Conservation (phyloP, 2,329 filamentous ascomycete genomes). For the Drechmeria coniospora region DNA sequence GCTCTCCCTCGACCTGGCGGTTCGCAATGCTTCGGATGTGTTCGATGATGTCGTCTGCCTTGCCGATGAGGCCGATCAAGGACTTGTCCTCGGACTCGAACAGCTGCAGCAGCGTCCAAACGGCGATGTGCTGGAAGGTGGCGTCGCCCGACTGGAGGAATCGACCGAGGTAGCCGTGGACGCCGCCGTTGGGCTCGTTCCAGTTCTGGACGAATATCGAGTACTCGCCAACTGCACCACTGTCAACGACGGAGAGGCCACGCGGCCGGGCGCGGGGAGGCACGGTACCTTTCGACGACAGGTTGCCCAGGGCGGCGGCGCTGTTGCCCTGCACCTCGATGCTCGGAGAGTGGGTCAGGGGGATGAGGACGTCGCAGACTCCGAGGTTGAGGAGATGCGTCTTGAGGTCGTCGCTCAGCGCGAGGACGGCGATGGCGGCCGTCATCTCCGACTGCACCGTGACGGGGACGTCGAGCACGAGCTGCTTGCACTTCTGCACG, state of each 20-base stretch:
- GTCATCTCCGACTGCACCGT: slow-evolving; percentile 99
- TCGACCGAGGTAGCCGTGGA: slow-evolving; percentile 84
- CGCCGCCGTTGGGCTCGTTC: slow-evolving; percentile 81
- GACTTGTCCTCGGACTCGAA: slow-evolving; percentile 88
- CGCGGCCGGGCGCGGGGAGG: not conserved
- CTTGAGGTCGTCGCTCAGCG: slow-evolving; percentile 90
- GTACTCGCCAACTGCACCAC: slow-evolving; percentile 70
- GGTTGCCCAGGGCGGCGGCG: slow-evolving; percentile 83
- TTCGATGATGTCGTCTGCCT: slow-evolving; percentile 78
- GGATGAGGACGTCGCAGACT: slow-evolving; percentile 92
- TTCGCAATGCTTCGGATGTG: slow-evolving; percentile 88
- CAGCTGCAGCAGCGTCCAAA: slow-evolving; percentile 91
- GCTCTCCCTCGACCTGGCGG: slow-evolving; percentile 73
- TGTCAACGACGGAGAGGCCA: slow-evolving; percentile 3
- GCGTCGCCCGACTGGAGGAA: slow-evolving; percentile 91
- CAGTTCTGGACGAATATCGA: slow-evolving; percentile 91
- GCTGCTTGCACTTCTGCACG: slow-evolving; percentile 95
- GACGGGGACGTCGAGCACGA: slow-evolving; percentile 82
- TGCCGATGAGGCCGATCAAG: slow-evolving; percentile 75
- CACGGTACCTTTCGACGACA: slow-evolving; percentile 80
- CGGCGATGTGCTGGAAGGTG: slow-evolving; percentile 97
- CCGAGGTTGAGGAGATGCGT: slow-evolving; percentile 77
- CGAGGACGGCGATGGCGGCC: slow-evolving; percentile 92
- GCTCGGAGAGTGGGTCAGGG: slow-evolving; percentile 84
- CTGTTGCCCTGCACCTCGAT: slow-evolving; percentile 98